Evolutionary conservation across 1,284 basidiomycete genomes (phyloP).

Genomic region (Fomitopsis palustris): DNA sequence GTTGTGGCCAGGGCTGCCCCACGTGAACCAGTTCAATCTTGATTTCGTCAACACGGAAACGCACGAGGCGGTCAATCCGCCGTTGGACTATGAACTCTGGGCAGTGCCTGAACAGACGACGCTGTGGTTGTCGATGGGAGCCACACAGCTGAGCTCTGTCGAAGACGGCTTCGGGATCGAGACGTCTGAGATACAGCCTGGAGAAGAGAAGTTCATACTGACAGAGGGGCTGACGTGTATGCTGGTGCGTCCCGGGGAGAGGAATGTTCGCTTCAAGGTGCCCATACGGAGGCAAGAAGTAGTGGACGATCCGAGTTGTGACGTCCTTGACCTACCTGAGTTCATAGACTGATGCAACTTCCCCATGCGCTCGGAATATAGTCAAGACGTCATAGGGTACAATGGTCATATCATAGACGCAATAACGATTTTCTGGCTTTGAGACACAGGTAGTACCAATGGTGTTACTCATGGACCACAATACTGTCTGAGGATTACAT

Average conservation of each 20-base stretch:
- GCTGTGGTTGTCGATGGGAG: neutral
- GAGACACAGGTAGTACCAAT: too few species aligned
- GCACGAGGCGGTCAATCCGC: conserved; percentile 1
- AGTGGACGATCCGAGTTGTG: neutral
- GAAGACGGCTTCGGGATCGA: neutral
- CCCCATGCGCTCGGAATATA: too few species aligned
- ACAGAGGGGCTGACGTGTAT: neutral
- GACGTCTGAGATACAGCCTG: neutral
- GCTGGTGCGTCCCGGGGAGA: neutral
- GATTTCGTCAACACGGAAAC: conserved; percentile 6
- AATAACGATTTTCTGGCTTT: too few species aligned
- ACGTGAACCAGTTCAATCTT: neutral
- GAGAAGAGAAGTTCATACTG: neutral
- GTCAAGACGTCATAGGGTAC: too few species aligned
- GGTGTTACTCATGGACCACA: too few species aligned
- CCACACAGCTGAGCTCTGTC: neutral
- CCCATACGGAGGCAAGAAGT: neutral
- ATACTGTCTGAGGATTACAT: too few species aligned
- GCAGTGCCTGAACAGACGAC: neutral
- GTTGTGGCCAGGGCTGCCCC: neutral
- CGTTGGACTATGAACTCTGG: conserved; percentile 5
- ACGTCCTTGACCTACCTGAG: neutral
- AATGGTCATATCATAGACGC: too few species aligned
- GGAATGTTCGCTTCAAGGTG: neutral
- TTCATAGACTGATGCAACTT: neutral